These are phyloP conservation scores for Graphilbum fragrans DNA, from an alignment of 2,329 filamentous ascomycete species.

Conservation along the genomic window DNA sequence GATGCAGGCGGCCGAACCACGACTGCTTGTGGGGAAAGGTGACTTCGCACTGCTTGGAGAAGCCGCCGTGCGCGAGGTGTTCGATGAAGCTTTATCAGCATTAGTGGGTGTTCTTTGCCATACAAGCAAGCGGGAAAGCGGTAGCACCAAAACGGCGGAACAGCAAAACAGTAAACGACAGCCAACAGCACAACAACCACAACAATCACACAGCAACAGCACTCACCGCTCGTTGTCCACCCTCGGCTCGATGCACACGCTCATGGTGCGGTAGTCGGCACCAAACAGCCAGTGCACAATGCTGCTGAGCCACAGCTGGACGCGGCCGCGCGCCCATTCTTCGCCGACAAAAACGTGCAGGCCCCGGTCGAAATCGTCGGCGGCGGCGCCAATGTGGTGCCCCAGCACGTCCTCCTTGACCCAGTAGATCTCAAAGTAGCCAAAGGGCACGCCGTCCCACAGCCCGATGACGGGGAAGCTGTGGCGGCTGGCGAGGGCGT, in stretches of 20 bases:
- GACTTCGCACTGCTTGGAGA: slow-evolving; percentile 77
- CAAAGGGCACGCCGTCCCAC: slow-evolving; percentile 92
- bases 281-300: slow-evolving; percentile 78
- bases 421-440: slow-evolving; percentile 98
- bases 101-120: too few species aligned
- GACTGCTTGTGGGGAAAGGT: slow-evolving; percentile 87
- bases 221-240: slow-evolving; percentile 80
- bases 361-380: slow-evolving; percentile 75
- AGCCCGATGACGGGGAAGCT: slow-evolving; percentile 85
- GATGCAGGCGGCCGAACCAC: slow-evolving; percentile 67
- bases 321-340: slow-evolving; percentile 77
- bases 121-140: too few species aligned
- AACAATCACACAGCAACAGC: background rate
- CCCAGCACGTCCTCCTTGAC: slow-evolving; percentile 83
- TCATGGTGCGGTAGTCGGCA: slow-evolving; percentile 69
- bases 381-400: slow-evolving; percentile 43
- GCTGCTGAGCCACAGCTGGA: slow-evolving; percentile 71
- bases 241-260: slow-evolving; percentile 75
- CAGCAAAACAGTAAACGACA: background rate
- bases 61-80: slow-evolving; percentile 64
- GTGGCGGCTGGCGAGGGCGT: slow-evolving; percentile 53
- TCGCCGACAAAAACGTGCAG: slow-evolving; percentile 85
- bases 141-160: too few species aligned
- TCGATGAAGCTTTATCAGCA: slow-evolving; percentile 43
- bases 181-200: background rate